Percentiles rank a stretch among this genome's conserved stretches.
Conservation (phyloP, 225 moss, liverwort and hornwort genomes). For the Pseudisothecium myosuroides region DNA sequence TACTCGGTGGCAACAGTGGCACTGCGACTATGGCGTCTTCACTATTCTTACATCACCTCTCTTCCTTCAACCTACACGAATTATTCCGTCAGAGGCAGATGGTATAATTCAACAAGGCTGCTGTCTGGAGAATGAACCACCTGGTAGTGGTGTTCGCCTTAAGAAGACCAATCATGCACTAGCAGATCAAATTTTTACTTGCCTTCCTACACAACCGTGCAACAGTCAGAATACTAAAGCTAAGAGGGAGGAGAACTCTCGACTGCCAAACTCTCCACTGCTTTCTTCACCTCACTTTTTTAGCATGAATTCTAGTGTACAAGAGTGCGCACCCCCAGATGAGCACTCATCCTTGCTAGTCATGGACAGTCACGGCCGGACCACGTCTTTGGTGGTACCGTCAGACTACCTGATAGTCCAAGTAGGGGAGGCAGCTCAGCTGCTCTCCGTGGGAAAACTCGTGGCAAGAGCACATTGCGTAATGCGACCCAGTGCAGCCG, state of each 20-base stretch:
- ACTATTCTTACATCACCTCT: constrained; percentile 76
- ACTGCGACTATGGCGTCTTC: constrained; percentile 76
- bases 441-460: constrained; percentile 55
- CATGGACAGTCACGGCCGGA: constrained; percentile 12
- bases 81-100: background rate
- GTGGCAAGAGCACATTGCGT: constrained; percentile 75
- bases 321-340: constrained; percentile 28
- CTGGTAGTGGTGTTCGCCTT: background rate
- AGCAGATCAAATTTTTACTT: background rate
- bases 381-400: constrained; percentile 27
- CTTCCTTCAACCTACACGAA: constrained; percentile 21
- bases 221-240: background rate
- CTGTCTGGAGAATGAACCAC: background rate
- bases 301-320: background rate
- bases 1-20: constrained; percentile 81
- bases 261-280: background rate
- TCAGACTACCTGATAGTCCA: constrained; percentile 62
- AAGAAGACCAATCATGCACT: background rate
- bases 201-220: background rate
- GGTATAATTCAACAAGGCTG: background rate
- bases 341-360: constrained; percentile 46
- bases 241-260: background rate
- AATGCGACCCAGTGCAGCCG: constrained; percentile 13
- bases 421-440: constrained; percentile 85
- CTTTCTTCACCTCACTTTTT: background rate